Evolutionary conservation across 1,139 yeast species (phyloP), one percentile per base, ranked within the genome.

Genomic region (Hemisphaericaspora subhashii): DNA sequence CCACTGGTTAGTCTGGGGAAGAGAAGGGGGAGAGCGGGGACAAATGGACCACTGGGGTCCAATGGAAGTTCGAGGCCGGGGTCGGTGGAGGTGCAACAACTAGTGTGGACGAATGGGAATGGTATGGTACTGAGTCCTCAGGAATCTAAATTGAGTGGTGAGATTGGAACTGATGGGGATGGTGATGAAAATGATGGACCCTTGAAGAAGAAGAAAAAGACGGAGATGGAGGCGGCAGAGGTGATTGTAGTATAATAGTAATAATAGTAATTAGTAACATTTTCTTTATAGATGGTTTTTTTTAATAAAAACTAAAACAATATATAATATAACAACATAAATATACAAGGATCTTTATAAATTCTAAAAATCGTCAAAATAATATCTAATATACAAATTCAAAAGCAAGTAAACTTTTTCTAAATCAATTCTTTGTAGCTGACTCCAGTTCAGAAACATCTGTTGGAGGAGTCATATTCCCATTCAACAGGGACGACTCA

Each of bases 21-120:
- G 12, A 15, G 20, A 14, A 5, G 20, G 5, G 15, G 4, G 24
- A 22, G n/a, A 6, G 33, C 16, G 51, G n/a, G n/a, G 7, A n/a
- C 24, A 22, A 22, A 10, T 20, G n/a, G n/a, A 20, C 22, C 22
- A 20, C 49, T 38, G 52, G n/a, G 47, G 27, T 58, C 68, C 2
- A 60, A 53, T 42, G 44, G 52, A 20, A 60, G 66, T 32, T 57
- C 72, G 1, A 52, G 75, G 36, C 53, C 57, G 8, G 68, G 64
- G 2, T 65, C 72, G 1, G 56, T 56, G 3, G 74, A 67, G 41
- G 27, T 24, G 24, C n/a, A n/a, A n/a, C n/a, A n/a, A n/a, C n/a
- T n/a, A n/a, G n/a, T n/a, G n/a, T n/a, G n/a, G n/a, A n/a, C n/a
- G n/a, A n/a, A n/a, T n/a, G n/a, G n/a, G n/a, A n/a, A n/a, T n/a